Conservation (phyloP, 257 asterid genomes). For the Voacanga thouarsii region DNA sequence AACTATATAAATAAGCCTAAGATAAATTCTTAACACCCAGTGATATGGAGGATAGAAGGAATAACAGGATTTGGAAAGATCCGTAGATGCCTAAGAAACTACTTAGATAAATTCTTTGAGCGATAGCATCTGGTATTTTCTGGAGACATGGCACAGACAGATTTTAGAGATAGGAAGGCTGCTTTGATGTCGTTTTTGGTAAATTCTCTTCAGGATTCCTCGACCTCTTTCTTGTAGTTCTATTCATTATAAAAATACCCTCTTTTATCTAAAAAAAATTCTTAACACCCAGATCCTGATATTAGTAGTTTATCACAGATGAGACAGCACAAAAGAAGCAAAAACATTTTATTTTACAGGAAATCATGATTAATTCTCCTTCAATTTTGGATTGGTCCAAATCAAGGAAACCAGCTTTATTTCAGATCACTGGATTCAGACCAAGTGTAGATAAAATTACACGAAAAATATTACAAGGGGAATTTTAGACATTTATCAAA, state of each 20-base stretch:
- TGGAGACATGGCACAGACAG: not conserved
- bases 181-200: not conserved
- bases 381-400: not conserved
- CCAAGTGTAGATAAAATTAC: no score
- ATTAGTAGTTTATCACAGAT: not conserved
- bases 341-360: not conserved
- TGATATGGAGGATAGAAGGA: not conserved
- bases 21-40: not conserved
- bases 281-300: not conserved
- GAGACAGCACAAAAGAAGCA: not conserved
- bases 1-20: not conserved
- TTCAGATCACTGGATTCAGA: not conserved
- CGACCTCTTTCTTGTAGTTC: not conserved
- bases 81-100: not conserved
- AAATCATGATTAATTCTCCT: not conserved
- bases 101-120: not conserved
- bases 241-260: not conserved
- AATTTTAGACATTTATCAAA: not conserved
- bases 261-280: not conserved
- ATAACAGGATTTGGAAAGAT: not conserved
- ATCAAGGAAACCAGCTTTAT: not conserved
- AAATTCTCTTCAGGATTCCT: not conserved
- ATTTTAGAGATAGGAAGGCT: not conserved
- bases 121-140: not conserved
- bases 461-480: not conserved